A percentile compares a stretch with the other conserved stretches of the same genome.
Conservation (phyloP, 2,329 filamentous ascomycete genomes). For the Fusarium dlaminii region DNA sequence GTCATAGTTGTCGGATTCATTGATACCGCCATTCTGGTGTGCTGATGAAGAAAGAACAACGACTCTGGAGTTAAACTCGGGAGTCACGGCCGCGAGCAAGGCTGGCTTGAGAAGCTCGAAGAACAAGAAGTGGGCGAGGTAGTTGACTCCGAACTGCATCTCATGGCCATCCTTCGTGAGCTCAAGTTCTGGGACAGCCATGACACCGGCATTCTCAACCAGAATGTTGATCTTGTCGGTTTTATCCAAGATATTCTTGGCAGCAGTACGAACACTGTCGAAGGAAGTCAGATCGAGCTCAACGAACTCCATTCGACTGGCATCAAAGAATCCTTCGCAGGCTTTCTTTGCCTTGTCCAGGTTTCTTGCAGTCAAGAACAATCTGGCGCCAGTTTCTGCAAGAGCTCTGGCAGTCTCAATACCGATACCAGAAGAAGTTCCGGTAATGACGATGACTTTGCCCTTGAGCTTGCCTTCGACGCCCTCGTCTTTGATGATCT, state of each 20-base stretch:
- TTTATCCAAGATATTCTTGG: conserved; percentile 27
- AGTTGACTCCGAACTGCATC: conserved; percentile 55
- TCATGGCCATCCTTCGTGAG: conserved; percentile 53
- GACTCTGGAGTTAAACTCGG: conserved; percentile 42
- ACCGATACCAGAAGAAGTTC: conserved; percentile 55
- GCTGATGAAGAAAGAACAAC: conserved; percentile 47
- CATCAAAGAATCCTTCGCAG: conserved; percentile 21
- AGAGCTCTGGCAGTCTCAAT: conserved; percentile 57
- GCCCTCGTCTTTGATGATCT: conserved; percentile 51
- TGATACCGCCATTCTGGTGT: conserved; percentile 22
- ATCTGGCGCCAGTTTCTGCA: conserved; percentile 46
- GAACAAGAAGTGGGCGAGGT: conserved; percentile 56
- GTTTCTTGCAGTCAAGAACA: conserved; percentile 41
- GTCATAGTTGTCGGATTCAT: conserved; percentile 31
- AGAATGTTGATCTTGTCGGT: conserved; percentile 46
- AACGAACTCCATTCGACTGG: conserved; percentile 31
- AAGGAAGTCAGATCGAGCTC: conserved; percentile 41
- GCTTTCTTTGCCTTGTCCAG: conserved; percentile 37
- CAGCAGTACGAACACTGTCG: conserved; percentile 37
- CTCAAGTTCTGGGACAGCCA: conserved; percentile 50
- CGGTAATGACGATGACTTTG: conserved; percentile 56
- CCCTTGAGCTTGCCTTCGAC: conserved; percentile 45
- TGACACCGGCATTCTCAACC: conserved; percentile 56
- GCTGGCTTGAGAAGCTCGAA: conserved; percentile 52
- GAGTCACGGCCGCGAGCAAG: conserved; percentile 45